These are phyloP conservation scores for Setaria viridis DNA, from an alignment of 202 grass and related monocot genomes.

Conservation along the genomic window DNA sequence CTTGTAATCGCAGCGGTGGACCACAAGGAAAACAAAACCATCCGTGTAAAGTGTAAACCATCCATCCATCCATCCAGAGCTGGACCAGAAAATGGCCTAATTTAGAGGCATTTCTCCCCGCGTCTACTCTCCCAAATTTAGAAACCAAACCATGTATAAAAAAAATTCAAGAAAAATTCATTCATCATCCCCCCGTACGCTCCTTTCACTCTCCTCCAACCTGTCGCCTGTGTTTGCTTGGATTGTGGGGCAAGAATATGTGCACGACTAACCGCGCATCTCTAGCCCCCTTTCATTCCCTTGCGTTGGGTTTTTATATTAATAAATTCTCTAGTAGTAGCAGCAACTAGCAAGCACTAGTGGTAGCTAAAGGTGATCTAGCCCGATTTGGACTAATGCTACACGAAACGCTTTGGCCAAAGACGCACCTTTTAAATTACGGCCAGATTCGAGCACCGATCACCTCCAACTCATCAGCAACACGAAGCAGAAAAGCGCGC, in stretches of 20 bases:
- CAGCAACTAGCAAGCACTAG: neutral
- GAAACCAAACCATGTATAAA: constrained; percentile 36
- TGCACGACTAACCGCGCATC: constrained; percentile 50
- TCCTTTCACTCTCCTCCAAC: constrained; percentile 8
- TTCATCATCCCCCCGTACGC: neutral
- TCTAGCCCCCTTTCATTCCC: constrained; percentile 12
- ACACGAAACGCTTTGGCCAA: constrained; percentile 37
- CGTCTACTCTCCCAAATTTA: constrained; percentile 42
- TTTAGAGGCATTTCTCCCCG: neutral
- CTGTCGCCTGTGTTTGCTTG: constrained; percentile 54
- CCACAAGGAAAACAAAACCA: neutral
- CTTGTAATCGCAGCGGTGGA: constrained; percentile 15
- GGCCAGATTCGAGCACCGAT: constrained; percentile 25
- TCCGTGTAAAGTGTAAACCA: neutral
- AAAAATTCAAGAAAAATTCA: neutral
- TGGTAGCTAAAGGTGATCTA: constrained; percentile 39
- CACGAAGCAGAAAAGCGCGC: neutral
- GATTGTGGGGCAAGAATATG: constrained; percentile 57
- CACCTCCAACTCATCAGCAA: constrained; percentile 16
- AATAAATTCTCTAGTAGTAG: neutral
- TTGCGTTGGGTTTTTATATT: neutral
- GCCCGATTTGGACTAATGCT: constrained; percentile 46
- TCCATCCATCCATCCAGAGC: neutral
- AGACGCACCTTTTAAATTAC: constrained; percentile 41
- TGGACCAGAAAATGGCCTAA: constrained; percentile 16